Evolutionary conservation across 176 grass and related monocot genomes (phyloP).

Genomic region (Zea luxurians): DNA sequence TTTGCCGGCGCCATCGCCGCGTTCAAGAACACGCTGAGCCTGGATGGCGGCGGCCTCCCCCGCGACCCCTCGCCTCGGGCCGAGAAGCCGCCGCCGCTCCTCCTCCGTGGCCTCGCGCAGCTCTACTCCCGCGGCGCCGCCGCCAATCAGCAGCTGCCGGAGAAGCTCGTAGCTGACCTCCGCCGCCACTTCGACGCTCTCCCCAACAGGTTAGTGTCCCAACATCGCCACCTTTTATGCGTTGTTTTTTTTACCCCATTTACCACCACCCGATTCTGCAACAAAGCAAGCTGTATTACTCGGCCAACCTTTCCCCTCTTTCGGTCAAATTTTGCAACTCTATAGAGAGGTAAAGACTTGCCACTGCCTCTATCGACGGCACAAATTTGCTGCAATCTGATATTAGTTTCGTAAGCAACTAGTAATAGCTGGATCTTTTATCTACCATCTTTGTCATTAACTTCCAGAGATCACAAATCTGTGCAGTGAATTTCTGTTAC

Average conservation of each 20-base stretch:
- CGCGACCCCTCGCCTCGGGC: conserved; percentile 60
- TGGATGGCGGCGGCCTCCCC: conserved; percentile 50
- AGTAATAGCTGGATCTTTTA: neutral
- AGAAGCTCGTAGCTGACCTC: conserved; percentile 82
- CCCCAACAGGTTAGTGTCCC: conserved; percentile 68
- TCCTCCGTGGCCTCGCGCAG: conserved; percentile 66
- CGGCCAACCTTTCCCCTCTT: neutral
- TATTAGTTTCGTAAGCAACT: conserved; percentile 4
- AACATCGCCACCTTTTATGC: neutral
- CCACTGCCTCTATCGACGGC: neutral
- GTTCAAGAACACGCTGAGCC: conserved; percentile 84
- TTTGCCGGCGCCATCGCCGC: conserved; percentile 88
- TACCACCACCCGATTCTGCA: conserved; percentile 10
- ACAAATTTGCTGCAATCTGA: conserved; percentile 18
- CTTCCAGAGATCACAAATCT: neutral
- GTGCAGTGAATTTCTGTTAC: neutral
- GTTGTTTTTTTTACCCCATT: neutral
- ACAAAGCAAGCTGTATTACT: neutral
- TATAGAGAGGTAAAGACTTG: neutral
- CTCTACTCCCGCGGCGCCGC: conserved; percentile 60
- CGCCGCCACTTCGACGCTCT: conserved; percentile 94
- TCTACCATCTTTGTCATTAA: neutral
- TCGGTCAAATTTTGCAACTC: neutral
- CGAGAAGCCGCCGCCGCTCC: conserved; percentile 53
- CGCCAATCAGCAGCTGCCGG: conserved; percentile 66